These are phyloP conservation scores for Rauvolfia tetraphylla DNA, from an alignment of 257 asterid genomes.

Conservation along the genomic window DNA sequence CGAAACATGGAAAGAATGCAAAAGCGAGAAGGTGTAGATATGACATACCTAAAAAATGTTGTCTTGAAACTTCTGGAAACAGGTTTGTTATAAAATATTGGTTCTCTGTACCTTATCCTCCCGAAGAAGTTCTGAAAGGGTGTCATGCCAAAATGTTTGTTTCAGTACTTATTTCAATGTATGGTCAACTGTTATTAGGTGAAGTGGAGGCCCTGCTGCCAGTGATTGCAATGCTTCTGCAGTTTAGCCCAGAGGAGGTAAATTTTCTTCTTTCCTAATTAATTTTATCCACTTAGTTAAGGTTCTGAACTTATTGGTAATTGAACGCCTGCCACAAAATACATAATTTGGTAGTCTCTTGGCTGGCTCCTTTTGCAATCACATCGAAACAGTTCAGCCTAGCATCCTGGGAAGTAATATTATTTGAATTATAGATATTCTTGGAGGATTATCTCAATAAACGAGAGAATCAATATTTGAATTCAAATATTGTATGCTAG, in stretches of 20 bases:
- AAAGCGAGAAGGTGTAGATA: constrained; percentile 98
- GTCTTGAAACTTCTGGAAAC: constrained; percentile 90
- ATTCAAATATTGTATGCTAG: not conserved
- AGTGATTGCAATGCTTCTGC: constrained; percentile 94
- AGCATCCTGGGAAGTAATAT: not conserved
- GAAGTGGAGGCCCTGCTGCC: constrained; percentile 97
- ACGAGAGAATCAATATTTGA: not conserved
- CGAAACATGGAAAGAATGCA: constrained; percentile 87
- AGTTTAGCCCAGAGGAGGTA: constrained; percentile 99
- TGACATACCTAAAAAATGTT: constrained; percentile 93
- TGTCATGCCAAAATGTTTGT: not conserved
- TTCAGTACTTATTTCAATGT: not conserved
- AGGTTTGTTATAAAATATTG: constrained; percentile 41
- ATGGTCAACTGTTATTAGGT: constrained; percentile 43
- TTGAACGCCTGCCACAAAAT: not conserved
- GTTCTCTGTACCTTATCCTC: not conserved
- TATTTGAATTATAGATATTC: not conserved
- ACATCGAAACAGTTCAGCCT: not conserved
- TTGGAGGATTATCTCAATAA: not conserved
- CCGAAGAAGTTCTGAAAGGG: not conserved
- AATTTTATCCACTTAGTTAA: not conserved
- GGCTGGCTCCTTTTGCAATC: not conserved
- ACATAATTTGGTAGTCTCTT: not conserved
- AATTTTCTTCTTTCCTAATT: constrained; percentile 16
- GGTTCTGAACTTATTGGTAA: not conserved